Conservation (phyloP, 2,329 filamentous ascomycete species). For the Aspergillus sp. region DNA sequence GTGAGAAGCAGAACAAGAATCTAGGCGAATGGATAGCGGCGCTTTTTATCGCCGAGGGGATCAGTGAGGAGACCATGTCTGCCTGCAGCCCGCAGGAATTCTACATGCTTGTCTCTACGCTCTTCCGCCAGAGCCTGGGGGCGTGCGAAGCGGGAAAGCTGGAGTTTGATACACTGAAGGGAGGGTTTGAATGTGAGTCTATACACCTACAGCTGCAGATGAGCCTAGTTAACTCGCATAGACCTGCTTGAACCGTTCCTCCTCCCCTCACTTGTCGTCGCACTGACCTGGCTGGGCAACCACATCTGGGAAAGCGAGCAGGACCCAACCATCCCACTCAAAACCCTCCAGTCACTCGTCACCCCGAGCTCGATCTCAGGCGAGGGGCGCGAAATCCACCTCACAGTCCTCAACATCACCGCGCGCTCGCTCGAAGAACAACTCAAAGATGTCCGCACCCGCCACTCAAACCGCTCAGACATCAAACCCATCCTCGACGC, state of each 20-base stretch:
- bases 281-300: constrained; percentile 59
- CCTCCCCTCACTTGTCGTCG: constrained; percentile 60
- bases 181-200: constrained; percentile 60
- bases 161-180: constrained; percentile 58
- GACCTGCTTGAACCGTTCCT: constrained; percentile 64
- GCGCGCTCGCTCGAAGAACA: constrained; percentile 52
- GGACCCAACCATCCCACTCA: constrained; percentile 54
- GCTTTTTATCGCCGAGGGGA: constrained; percentile 62
- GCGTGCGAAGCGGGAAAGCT: constrained; percentile 58
- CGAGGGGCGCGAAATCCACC: constrained; percentile 62
- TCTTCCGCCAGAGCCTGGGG: constrained; percentile 61
- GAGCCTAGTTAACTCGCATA: constrained; percentile 22
- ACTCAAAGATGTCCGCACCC: constrained; percentile 51
- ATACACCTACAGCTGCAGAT: not conserved
- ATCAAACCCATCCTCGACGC: constrained; percentile 54
- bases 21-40: constrained; percentile 61
- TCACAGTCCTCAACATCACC: constrained; percentile 58
- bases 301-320: constrained; percentile 52
- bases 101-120: constrained; percentile 60
- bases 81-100: constrained; percentile 65
- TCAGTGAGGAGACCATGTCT: constrained; percentile 64
- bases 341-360: constrained; percentile 57
- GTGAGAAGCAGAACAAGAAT: constrained; percentile 56
- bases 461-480: constrained; percentile 51
- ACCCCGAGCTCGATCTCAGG: constrained; percentile 58